A percentile compares a stretch with the other conserved stretches of the same genome.
These are phyloP conservation scores for Aspergillus wentii DNA, from an alignment of 495 filamentous ascomycete genomes.

Conservation along the genomic window DNA sequence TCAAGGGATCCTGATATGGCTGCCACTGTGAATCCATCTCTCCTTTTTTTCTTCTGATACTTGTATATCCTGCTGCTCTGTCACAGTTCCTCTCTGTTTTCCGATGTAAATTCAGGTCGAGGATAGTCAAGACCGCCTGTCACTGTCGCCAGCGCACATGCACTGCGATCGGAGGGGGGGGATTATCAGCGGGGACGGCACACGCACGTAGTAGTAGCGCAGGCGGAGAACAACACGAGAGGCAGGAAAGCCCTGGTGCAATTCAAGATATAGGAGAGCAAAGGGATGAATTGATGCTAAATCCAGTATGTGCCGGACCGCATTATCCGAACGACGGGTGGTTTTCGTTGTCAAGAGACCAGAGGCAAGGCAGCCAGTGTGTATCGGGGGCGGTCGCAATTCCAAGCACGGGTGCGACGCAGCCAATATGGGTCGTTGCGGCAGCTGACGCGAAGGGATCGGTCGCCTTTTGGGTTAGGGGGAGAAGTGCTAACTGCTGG, in stretches of 20 bases:
- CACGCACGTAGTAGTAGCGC: slow-evolving; percentile 26
- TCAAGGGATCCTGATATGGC: slow-evolving; percentile 42
- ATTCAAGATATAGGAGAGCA: slow-evolving; percentile 14
- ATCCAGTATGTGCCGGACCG: slow-evolving; percentile 14
- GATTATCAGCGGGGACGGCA: slow-evolving; percentile 25
- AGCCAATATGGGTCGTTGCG: slow-evolving; percentile 6
- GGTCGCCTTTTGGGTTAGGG: too few species aligned
- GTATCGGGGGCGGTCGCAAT: slow-evolving; percentile 13
- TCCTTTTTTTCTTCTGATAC: slow-evolving; percentile 2
- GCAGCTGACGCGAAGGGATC: not conserved
- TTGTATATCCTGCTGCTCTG: too few species aligned
- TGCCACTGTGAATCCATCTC: slow-evolving; percentile 52
- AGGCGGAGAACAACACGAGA: slow-evolving; percentile 16
- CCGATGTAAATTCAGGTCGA: slow-evolving; percentile 5
- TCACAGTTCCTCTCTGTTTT: slow-evolving; percentile 4
- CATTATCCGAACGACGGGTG: slow-evolving; percentile 21
- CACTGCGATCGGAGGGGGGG: slow-evolving; percentile 27
- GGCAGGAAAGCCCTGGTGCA: slow-evolving; percentile 11
- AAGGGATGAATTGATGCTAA: slow-evolving; percentile 19
- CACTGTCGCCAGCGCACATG: slow-evolving; percentile 24
- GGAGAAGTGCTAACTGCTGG: slow-evolving; percentile 4
- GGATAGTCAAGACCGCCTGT: slow-evolving; percentile 13
- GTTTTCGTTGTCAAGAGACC: slow-evolving; percentile 5
- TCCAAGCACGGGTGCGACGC: slow-evolving; percentile 2
- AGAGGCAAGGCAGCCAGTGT: slow-evolving; percentile 7